These are phyloP conservation scores for Phytopythium litorale DNA, from an alignment of 352 stramenopile genomes.

Conservation along the genomic window DNA sequence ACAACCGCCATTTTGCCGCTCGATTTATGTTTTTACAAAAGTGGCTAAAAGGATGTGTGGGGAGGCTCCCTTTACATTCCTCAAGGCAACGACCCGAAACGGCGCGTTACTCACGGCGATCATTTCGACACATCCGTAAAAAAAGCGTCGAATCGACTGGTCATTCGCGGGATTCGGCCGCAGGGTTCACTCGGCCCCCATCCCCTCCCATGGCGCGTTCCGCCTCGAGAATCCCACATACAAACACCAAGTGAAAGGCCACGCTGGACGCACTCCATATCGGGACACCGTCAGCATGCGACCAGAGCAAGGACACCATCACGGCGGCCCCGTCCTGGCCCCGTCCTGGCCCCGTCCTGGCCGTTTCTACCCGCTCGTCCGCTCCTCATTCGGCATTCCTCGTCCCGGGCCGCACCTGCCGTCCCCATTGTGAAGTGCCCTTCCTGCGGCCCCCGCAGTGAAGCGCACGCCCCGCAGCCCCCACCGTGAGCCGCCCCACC, in stretches of 20 bases:
- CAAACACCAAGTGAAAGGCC: neutral
- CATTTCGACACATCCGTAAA: neutral
- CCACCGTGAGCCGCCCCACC: neutral
- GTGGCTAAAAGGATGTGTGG: too few species aligned
- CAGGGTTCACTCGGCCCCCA: neutral
- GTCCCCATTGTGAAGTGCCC: neutral
- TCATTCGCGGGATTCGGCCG: neutral
- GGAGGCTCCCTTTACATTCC: neutral
- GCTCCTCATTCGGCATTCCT: too few species aligned
- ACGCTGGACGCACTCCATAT: neutral
- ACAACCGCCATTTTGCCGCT: too few species aligned
- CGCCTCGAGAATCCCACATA: neutral
- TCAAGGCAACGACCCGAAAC: neutral
- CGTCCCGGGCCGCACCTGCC: too few species aligned
- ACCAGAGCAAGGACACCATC: neutral
- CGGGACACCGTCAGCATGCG: neutral
- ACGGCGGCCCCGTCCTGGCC: neutral
- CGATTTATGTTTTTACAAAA: too few species aligned
- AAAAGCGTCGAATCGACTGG: constrained; percentile 1
- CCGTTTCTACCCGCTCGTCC: too few species aligned
- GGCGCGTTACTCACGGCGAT: neutral
- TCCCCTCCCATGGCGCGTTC: neutral
- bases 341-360: too few species aligned
- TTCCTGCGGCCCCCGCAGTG: neutral
- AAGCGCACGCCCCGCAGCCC: neutral